Base-by-base conservation (phyloP, 176 grass and related monocot genomes). In the Pontederia crassipes region DNA sequence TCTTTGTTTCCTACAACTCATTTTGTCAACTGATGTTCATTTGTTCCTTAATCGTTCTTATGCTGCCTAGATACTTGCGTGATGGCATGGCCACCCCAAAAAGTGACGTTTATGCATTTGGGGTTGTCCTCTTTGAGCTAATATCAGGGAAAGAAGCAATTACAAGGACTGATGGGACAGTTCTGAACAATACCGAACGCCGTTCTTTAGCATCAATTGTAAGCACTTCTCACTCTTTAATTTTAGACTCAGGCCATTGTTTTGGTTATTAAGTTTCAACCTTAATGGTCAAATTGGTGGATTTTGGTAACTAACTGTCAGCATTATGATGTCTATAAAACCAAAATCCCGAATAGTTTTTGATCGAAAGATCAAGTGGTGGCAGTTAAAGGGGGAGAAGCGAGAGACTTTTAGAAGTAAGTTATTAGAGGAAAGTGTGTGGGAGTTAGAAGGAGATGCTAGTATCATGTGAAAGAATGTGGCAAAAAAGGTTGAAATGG, bases 51-150 rank as follows among this genome's bases (percentile, higher is more conserved):
- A 20, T 26, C 49, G 27, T 17, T 51, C 9, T 17, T 49, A 74
- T 71, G n/a, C 72, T 65, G 78, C 11, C 67, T 80, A 98, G 93
- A 69, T 98, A 98, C 49, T 68, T 98, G 61, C 81, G 72, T 49
- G 93, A 98, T 74, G 93, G 93, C 15, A 56, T 98, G 54, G 93
- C 93, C 49, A 98, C 93, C 74, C 78, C 79, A 3, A 98, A 98
- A 76, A 89, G 87, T 29, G 93, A 98, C 70, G 93, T 98, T 35
- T 98, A 98, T 86, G 93, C 93, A 71, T 98, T 92, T 12, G 93
- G 93, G 8, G 87, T 98, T 12, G 87, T 98, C 49, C 84, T 98
- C 64, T 98, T 98, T 65, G 93, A 98, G 74, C 48, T 98, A 68
- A 83, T 98, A 83, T 92, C 93, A 66, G 88, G 84, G 70, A 98